Percentiles rank a stretch among this genome's conserved stretches.
Conservation (phyloP, 441 rosid genomes). For the Croton setiger region DNA sequence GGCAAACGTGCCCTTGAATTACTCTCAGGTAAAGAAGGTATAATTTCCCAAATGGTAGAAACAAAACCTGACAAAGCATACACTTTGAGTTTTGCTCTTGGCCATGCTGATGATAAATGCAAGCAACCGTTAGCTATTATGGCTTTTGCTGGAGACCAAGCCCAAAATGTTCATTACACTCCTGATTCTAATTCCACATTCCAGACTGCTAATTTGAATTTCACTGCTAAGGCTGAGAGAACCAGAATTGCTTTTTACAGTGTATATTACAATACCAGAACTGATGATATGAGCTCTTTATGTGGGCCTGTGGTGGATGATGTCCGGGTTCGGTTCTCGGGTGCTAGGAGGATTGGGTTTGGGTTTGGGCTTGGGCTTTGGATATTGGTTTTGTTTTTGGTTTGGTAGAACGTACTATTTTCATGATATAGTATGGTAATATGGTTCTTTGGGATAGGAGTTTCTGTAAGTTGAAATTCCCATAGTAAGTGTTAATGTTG, state of each 20-base stretch:
- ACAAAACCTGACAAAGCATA: slow-evolving; percentile 55
- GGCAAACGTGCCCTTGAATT: slow-evolving; percentile 87
- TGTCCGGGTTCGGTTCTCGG: slow-evolving; percentile 70
- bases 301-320: slow-evolving; percentile 95
- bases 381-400: slow-evolving; percentile 33
- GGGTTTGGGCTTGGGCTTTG: slow-evolving; percentile 33
- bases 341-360: slow-evolving; percentile 26
- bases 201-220: slow-evolving; percentile 51
- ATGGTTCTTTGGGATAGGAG: not conserved
- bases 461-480: slow-evolving; percentile 1
- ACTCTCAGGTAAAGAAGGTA: slow-evolving; percentile 93
- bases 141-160: slow-evolving; percentile 96
- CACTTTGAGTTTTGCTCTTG: slow-evolving; percentile 55
- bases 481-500: not conserved
- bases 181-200: slow-evolving; percentile 68
- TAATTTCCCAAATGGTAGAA: slow-evolving; percentile 87
- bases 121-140: slow-evolving; percentile 81
- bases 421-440: slow-evolving; percentile 5
- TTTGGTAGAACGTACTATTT: slow-evolving; percentile 19
- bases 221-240: slow-evolving; percentile 86
- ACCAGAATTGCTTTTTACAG: slow-evolving; percentile 85
- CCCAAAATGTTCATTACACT: slow-evolving; percentile 69
- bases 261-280: slow-evolving; percentile 84
- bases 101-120: slow-evolving; percentile 85
- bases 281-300: slow-evolving; percentile 83